phyloP scores from a whole-genome alignment of 306 rosid genomes.

The Cyclanthera cordifolia region DNA sequence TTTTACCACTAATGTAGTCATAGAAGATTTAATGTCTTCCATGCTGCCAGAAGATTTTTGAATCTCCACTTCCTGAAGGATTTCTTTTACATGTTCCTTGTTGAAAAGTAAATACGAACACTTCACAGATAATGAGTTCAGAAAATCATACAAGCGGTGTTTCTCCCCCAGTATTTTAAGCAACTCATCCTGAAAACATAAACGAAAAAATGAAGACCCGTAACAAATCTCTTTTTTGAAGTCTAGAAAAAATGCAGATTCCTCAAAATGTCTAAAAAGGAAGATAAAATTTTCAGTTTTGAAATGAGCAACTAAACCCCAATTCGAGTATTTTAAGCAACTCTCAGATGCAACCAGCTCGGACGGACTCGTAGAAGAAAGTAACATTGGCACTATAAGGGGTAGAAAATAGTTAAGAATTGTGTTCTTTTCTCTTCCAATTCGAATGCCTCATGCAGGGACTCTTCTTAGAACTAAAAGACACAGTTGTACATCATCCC shows the following conservation, averaged over 20 bases:
- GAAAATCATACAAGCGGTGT: slow-evolving; percentile 74
- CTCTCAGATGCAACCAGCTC: background rate
- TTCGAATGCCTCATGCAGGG: background rate
- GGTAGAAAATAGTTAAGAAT: background rate
- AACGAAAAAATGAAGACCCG: slow-evolving; percentile 12
- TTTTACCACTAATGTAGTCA: slow-evolving; percentile 82
- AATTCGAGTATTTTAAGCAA: too few relatives aligned
- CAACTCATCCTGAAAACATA: slow-evolving; percentile 59
- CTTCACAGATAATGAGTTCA: slow-evolving; percentile 58
- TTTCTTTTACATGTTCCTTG: slow-evolving; percentile 79
- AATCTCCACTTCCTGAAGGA: slow-evolving; percentile 44
- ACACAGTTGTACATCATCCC: too few relatives aligned
- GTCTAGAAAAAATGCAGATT: background rate
- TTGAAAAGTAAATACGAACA: slow-evolving; percentile 80
- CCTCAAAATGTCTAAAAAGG: background rate
- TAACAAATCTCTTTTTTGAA: slow-evolving; percentile 11
- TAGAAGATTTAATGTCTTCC: slow-evolving; percentile 39
- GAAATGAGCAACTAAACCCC: background rate
- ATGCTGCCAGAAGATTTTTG: slow-evolving; percentile 51
- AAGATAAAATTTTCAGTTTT: background rate
- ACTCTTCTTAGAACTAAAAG: background rate
- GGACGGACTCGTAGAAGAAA: background rate
- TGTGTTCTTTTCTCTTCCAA: background rate
- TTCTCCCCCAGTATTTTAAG: slow-evolving; percentile 81
- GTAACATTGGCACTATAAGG: background rate